These are phyloP conservation scores for Globisporangium alternatum DNA, from an alignment of 352 stramenopile species.

Conservation along the genomic window DNA sequence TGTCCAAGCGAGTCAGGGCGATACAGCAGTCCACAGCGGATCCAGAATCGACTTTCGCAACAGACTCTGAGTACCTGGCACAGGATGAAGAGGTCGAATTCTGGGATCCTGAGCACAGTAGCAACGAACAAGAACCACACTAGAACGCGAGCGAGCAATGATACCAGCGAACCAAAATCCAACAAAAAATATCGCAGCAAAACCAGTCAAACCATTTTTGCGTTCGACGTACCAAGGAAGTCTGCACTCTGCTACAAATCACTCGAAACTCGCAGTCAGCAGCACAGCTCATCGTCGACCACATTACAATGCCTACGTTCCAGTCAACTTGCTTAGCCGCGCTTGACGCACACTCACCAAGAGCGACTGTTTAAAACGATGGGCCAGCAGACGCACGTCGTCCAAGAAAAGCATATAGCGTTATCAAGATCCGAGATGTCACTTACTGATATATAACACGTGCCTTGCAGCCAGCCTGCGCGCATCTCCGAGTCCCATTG, in stretches of 20 bases:
- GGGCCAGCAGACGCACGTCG: background rate
- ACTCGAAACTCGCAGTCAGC: too few species aligned
- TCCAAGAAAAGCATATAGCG: background rate
- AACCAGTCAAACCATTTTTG: background rate
- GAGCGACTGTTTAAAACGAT: background rate
- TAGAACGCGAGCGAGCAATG: background rate
- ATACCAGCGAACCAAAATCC: background rate
- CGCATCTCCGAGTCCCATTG: background rate
- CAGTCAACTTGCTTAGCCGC: background rate
- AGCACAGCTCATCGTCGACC: too few species aligned
- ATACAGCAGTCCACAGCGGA: background rate
- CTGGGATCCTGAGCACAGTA: background rate
- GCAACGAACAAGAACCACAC: background rate
- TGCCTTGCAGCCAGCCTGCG: background rate
- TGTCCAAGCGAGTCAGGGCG: conserved; percentile 56
- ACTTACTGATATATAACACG: background rate
- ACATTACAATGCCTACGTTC: too few species aligned
- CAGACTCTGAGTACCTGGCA: background rate
- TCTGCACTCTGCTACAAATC: too few species aligned
- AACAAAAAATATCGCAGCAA: background rate
- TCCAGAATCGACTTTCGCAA: background rate
- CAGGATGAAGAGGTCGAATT: background rate
- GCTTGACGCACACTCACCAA: background rate
- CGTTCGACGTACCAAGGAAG: too few species aligned
- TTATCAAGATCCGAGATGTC: background rate